Conservation (phyloP, 345 rosid species). For the Citrus medica region DNA sequence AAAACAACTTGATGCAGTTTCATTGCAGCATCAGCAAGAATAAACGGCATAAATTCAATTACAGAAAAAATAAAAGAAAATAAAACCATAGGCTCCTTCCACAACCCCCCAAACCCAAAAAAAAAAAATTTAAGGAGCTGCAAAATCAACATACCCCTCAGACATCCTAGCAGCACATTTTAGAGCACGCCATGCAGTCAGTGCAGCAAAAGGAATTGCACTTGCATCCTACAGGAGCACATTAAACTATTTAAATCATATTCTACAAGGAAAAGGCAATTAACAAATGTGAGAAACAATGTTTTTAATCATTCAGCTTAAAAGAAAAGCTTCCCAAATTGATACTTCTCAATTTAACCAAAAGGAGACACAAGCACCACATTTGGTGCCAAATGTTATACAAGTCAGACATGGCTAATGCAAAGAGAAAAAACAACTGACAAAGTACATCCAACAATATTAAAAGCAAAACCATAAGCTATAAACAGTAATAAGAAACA, state of each 20-base stretch:
- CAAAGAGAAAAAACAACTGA: neutral
- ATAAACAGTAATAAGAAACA: neutral
- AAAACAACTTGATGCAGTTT: neutral
- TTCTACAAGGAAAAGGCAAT: neutral
- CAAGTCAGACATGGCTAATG: neutral
- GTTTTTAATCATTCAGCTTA: neutral
- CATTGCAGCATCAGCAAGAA: neutral
- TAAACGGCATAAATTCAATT: neutral
- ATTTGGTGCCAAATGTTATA: neutral
- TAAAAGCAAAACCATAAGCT: neutral
- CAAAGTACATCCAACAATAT: neutral
- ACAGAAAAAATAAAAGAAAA: neutral
- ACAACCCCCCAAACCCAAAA: no score
- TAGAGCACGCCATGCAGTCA: slow-evolving; percentile 97
- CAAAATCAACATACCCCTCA: slow-evolving; percentile 63
- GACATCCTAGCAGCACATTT: slow-evolving; percentile 81
- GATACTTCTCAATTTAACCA: neutral
- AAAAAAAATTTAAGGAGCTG: neutral
- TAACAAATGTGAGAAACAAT: neutral
- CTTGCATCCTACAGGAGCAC: slow-evolving; percentile 72
- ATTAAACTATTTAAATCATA: slow-evolving; percentile 8
- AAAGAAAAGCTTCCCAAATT: neutral
- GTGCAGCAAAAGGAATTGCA: slow-evolving; percentile 90
- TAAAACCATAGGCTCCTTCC: no score
- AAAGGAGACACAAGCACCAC: neutral